phyloP scores from a whole-genome alignment of 306 rosid species.

The Ammopiptanthus mongolicus region DNA sequence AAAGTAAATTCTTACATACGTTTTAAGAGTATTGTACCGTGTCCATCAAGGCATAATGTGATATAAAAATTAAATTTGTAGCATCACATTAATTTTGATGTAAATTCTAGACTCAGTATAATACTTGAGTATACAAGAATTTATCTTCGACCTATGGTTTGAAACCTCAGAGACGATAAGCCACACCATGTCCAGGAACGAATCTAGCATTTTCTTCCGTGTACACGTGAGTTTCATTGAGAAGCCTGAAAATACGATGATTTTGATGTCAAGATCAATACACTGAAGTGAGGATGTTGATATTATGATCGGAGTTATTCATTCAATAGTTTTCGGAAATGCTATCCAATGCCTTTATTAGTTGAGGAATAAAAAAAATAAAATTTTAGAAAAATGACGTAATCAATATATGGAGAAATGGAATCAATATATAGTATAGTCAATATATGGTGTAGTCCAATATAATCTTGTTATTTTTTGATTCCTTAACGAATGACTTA shows the following conservation, averaged over 20 bases:
- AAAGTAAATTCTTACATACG: slow-evolving; percentile 38
- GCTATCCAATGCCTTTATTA: too few relatives aligned
- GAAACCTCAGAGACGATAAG: slow-evolving; percentile 30
- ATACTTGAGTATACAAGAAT: slow-evolving; percentile 19
- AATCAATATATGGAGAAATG: too few relatives aligned
- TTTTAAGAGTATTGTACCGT: background rate
- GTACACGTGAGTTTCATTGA: slow-evolving; percentile 79
- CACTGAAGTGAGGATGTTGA: background rate
- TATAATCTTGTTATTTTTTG: too few relatives aligned
- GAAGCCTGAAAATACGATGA: slow-evolving; percentile 42
- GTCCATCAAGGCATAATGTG: background rate
- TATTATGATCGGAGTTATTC: background rate
- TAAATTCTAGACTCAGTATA: background rate
- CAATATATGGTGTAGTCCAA: too few relatives aligned
- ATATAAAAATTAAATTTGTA: slow-evolving; percentile 12
- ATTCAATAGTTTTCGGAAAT: too few relatives aligned
- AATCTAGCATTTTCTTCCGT: slow-evolving; percentile 84
- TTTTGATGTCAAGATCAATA: background rate
- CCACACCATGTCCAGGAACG: slow-evolving; percentile 86
- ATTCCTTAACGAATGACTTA: too few relatives aligned
- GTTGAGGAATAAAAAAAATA: too few relatives aligned
- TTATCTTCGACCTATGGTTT: slow-evolving; percentile 24
- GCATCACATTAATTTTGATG: background rate
- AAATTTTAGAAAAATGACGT: too few relatives aligned
- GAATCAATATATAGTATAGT: too few relatives aligned